Evolutionary conservation across 768 basidiomycete species (phyloP).

Genomic region (Podaxis sp.): DNA sequence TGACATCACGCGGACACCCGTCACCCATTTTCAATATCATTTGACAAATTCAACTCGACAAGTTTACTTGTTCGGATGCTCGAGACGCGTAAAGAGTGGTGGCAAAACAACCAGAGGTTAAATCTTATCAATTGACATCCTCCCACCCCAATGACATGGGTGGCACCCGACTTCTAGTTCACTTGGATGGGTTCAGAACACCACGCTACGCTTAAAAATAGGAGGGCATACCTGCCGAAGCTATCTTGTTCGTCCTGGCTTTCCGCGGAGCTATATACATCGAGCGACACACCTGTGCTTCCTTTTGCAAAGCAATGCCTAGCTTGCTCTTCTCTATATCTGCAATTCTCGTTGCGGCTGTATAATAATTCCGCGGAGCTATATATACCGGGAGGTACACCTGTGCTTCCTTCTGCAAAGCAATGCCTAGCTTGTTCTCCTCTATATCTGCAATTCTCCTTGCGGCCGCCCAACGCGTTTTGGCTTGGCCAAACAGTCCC

Average conservation of each 20-base stretch:
- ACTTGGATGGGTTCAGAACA: no score
- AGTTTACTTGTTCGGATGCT: no score
- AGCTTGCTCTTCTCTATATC: neutral
- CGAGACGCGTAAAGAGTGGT: no score
- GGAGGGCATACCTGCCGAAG: no score
- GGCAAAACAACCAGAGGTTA: no score
- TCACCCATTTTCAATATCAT: no score
- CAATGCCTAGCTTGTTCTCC: neutral
- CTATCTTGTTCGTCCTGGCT: no score
- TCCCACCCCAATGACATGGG: no score
- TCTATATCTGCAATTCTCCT: neutral
- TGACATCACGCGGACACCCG: neutral
- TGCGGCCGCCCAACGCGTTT: neutral
- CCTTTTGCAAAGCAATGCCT: neutral
- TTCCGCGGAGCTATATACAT: neutral
- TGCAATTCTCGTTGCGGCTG: neutral
- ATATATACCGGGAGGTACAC: neutral
- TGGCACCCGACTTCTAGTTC: no score
- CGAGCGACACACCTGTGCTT: neutral
- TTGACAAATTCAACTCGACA: neutral
- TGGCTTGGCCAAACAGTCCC: neutral
- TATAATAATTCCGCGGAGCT: neutral
- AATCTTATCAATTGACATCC: no score
- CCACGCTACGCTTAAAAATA: no score
- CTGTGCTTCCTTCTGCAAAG: neutral